Base-by-base conservation (phyloP, 371 early-diverging fungal genomes). In the Rozella allomycis region DNA sequence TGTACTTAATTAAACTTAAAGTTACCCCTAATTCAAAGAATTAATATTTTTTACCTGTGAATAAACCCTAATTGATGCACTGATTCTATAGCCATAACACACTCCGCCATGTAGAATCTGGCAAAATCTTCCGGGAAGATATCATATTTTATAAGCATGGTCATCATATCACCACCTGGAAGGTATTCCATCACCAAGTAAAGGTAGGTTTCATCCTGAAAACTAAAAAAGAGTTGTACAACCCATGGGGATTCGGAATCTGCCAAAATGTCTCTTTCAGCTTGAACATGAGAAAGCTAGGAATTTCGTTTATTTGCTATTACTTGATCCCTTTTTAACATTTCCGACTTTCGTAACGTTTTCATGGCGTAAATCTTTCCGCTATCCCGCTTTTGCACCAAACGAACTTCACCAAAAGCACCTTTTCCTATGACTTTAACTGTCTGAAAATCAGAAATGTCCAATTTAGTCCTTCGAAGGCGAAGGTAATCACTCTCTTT, bases 351-450 rank as follows among this genome's bases (percentile, higher is more conserved):
- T 22, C 78, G 62, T 34, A 94, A 52, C 1, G 84, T 80, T 52
- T 94, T 94, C 87, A 94, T 85, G 27, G 96, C 96, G 56, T 85
- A 94, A 34, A 94, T 82, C 52, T 87, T 88, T 20, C 93, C 93
- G 1, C 81, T 86, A 43, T 91, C 91, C 18, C 62, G 52, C 49
- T 91, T 90, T 52, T 94, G 93, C 9, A 86, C 91, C 17, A 93
- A 49, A 23, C 91, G 70, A 20, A 91, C 86, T 50, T 94, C 97
- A 26, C 98, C 98, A 64, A 96, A 97, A 2, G 97, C 97, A 27
- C 98, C 98, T 38, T 85, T 85, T n/a, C 98, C 98, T 50, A 98
- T 91, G n/a, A 97, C 88, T 54, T 86, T 80, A 37, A 96, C 70
- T 13, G 97, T 91, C 27, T 61, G 51, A 47, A 98, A 96, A 58